Evolutionary conservation across 2,329 filamentous ascomycete species (phyloP).

Genomic region (Pseudogymnoascus sp.): DNA sequence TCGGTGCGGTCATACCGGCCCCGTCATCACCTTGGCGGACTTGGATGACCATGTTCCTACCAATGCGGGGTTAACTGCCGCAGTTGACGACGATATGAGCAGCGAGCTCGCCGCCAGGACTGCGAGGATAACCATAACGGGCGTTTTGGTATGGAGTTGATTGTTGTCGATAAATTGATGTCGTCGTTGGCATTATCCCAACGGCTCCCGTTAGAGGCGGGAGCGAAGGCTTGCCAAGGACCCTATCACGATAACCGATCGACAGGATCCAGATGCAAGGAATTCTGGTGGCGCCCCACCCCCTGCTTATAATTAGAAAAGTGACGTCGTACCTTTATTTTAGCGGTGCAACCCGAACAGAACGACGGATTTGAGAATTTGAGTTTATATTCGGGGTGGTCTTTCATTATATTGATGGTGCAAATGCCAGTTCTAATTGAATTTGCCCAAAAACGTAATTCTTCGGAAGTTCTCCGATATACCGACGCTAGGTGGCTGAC

Average conservation of each 20-base stretch:
- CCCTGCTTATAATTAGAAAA: slow-evolving; percentile 7
- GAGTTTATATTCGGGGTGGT: neutral
- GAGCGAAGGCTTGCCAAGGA: slow-evolving; percentile 3
- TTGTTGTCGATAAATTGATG: neutral
- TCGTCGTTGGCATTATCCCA: neutral
- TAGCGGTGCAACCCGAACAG: neutral
- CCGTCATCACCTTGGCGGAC: slow-evolving; percentile 60
- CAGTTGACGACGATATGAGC: slow-evolving; percentile 28
- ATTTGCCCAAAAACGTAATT: neutral
- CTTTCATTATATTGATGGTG: neutral
- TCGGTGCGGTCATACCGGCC: slow-evolving; percentile 47
- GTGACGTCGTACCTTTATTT: neutral
- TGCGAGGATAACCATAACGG: slow-evolving; percentile 19
- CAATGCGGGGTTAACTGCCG: slow-evolving; percentile 41
- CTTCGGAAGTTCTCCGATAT: neutral
- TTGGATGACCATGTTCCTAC: slow-evolving; percentile 70
- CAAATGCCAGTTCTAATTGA: neutral
- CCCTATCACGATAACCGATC: neutral
- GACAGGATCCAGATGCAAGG: neutral
- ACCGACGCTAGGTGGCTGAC: neutral
- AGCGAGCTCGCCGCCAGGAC: slow-evolving; percentile 21
- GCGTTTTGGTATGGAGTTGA: neutral
- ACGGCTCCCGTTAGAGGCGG: neutral
- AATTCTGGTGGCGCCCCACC: slow-evolving; percentile 5
- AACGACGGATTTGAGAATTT: neutral